Evolutionary conservation across 306 rosid species (phyloP).

Genomic region (Potentilla sterilis): DNA sequence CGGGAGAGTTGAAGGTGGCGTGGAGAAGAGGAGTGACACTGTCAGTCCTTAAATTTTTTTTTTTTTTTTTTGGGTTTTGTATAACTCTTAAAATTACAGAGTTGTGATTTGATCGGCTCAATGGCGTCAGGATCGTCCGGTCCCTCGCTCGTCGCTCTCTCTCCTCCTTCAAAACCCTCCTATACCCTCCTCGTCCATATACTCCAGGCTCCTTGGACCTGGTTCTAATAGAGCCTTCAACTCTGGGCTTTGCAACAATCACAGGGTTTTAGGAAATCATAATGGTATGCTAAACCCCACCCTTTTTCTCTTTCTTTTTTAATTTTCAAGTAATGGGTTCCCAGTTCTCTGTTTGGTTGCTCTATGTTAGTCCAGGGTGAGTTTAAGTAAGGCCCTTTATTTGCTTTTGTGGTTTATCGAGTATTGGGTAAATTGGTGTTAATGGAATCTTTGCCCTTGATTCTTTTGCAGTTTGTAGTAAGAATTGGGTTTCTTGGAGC

Average conservation of each 20-base stretch:
- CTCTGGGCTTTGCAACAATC: slow-evolving; percentile 40
- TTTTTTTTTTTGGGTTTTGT: too few relatives aligned
- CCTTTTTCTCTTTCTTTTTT: background rate
- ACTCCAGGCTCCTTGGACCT: slow-evolving; percentile 28
- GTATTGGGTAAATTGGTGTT: background rate
- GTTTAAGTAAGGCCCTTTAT: background rate
- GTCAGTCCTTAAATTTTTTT: too few relatives aligned
- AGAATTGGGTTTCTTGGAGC: slow-evolving; percentile 46
- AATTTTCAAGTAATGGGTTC: background rate
- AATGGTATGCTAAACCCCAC: slow-evolving; percentile 38
- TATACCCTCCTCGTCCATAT: slow-evolving; percentile 25
- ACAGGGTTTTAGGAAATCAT: slow-evolving; percentile 31
- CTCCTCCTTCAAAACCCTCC: slow-evolving; percentile 14
- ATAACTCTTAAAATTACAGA: too few relatives aligned
- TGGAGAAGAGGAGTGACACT: too few relatives aligned
- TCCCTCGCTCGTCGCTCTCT: slow-evolving; percentile 57
- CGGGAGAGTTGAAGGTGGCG: too few relatives aligned
- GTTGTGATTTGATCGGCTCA: slow-evolving; percentile 53
- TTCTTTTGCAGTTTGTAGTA: slow-evolving; percentile 34
- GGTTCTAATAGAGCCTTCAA: slow-evolving; percentile 45
- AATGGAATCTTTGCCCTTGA: background rate
- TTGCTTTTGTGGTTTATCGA: background rate
- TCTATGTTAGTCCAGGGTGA: background rate
- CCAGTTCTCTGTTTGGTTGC: background rate
- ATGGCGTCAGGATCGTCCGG: slow-evolving; percentile 48